Percentiles rank a stretch among this genome's conserved stretches.
These are phyloP conservation scores for Aspergillus flavus DNA, from an alignment of 2,329 filamentous ascomycete species.

Conservation along the genomic window DNA sequence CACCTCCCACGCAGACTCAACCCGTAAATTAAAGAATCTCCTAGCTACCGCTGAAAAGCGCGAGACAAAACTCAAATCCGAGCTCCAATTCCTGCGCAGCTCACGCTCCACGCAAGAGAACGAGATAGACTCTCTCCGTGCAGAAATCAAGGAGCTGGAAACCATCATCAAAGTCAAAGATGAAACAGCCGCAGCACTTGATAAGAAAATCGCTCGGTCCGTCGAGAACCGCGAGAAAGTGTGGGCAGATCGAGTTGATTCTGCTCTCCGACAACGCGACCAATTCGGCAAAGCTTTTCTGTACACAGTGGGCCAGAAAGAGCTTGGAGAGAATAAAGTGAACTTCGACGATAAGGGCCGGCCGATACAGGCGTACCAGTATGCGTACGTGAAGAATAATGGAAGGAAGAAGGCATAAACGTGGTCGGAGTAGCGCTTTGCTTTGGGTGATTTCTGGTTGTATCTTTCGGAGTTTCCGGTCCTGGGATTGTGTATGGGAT, in stretches of 20 bases:
- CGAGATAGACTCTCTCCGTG: constrained; percentile 31
- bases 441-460: background rate
- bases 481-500: background rate
- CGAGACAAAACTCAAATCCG: constrained; percentile 36
- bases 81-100: constrained; percentile 33
- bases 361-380: constrained; percentile 39
- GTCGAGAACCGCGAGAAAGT: constrained; percentile 47
- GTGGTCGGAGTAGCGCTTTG: background rate
- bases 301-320: constrained; percentile 46
- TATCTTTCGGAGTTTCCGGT: background rate
- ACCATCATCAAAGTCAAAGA: constrained; percentile 42
- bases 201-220: constrained; percentile 42
- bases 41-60: constrained; percentile 38
- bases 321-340: constrained; percentile 34
- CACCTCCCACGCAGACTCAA: constrained; percentile 40
- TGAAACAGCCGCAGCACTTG: constrained; percentile 42
- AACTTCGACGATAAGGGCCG: constrained; percentile 26
- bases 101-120: constrained; percentile 24
- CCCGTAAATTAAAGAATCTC: constrained; percentile 37
- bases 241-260: constrained; percentile 45
- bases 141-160: constrained; percentile 38
- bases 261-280: constrained; percentile 45
- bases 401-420: constrained; percentile 2
- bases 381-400: constrained; percentile 35
- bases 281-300: constrained; percentile 43